A percentile compares a stretch with the other conserved stretches of the same genome.
phyloP scores from a whole-genome alignment of 495 filamentous ascomycete genomes.

The Parachaetomium inaequale region DNA sequence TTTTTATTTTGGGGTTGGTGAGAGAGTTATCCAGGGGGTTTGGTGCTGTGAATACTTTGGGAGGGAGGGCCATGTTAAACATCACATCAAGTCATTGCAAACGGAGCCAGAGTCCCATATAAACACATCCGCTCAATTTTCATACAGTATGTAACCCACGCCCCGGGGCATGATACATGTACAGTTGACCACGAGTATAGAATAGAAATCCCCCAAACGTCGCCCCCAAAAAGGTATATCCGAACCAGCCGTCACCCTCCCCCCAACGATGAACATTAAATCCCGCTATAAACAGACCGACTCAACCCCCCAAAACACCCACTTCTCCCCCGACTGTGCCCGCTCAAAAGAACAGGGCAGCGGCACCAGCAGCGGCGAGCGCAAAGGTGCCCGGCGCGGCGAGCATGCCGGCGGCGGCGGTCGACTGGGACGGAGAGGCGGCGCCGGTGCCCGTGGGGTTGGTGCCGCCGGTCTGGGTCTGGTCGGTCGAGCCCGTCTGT shows the following conservation, averaged over 20 bases:
- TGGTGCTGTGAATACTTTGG: background rate
- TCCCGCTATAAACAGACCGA: background rate
- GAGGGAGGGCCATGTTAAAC: background rate
- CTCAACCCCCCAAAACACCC: background rate
- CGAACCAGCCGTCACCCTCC: background rate
- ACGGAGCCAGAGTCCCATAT: background rate
- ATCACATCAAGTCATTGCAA: background rate
- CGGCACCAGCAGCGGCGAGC: slow-evolving; percentile 33
- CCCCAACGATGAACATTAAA: background rate
- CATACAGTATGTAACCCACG: slow-evolving; percentile 7
- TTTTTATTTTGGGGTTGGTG: background rate
- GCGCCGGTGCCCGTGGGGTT: slow-evolving; percentile 10
- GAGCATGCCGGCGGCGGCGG: slow-evolving; percentile 26
- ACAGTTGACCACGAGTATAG: background rate
- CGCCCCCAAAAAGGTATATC: slow-evolving; percentile 7
- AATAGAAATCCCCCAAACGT: background rate
- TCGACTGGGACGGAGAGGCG: slow-evolving; percentile 12
- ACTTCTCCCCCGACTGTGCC: background rate
- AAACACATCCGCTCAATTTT: slow-evolving; percentile 1
- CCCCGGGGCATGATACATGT: slow-evolving; percentile 5
- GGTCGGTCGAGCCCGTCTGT: slow-evolving; percentile 14
- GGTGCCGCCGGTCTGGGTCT: slow-evolving; percentile 2
- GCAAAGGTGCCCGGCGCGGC: slow-evolving; percentile 19
- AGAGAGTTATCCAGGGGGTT: background rate
- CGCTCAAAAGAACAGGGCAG: slow-evolving; percentile 37